Base-by-base conservation (phyloP, 345 rosid species). In the Eutrema japonicum region DNA sequence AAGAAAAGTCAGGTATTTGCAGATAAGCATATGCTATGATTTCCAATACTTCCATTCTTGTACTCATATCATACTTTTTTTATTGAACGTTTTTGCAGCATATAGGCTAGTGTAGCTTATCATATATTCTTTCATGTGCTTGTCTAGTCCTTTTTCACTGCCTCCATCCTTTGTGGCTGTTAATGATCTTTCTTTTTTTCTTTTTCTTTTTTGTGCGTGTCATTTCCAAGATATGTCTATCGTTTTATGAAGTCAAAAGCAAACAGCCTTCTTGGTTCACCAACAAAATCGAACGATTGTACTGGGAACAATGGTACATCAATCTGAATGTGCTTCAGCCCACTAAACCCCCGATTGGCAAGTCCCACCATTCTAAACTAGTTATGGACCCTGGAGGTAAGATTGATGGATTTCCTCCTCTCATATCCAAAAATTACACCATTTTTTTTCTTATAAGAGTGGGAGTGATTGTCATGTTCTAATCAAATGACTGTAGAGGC, bases 291-390 rank as follows among this genome's bases (percentile, higher is more conserved):
- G 96, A 95, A 71, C 82, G 96, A 10, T 69, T 80, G 12, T 76
- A 77, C 61, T 95, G 97, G 99, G 97, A 95, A 60, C 96, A 88
- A 38, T 95, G 99, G 99, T 83, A 87, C 76, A 75, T 95, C 75
- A 90, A 92, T 79, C 80, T 95, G 82, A 92, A 85, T 79, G 96
- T 90, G 65, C 83, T 77, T 71, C 97, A 87, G 61, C 95, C 82
- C 26, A 82, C 81, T 26, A 92, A 85, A 71, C 33, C 81, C 37
- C 83, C 83, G 22, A 71, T 76, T 27, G 74, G 83, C 62, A 95
- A 86, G 81, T 86, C 90, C 38, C 85, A 85, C 73, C 85, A 80
- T 79, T 79, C 87, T 40, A 91, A 89, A 82, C 83, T 71, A 33
- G 73, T 85, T 18, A 70, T 88, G 51, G 92, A 87, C 54, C 82